phyloP scores from a whole-genome alignment of 2,329 filamentous ascomycete genomes.

The Exophiala mesophila region DNA sequence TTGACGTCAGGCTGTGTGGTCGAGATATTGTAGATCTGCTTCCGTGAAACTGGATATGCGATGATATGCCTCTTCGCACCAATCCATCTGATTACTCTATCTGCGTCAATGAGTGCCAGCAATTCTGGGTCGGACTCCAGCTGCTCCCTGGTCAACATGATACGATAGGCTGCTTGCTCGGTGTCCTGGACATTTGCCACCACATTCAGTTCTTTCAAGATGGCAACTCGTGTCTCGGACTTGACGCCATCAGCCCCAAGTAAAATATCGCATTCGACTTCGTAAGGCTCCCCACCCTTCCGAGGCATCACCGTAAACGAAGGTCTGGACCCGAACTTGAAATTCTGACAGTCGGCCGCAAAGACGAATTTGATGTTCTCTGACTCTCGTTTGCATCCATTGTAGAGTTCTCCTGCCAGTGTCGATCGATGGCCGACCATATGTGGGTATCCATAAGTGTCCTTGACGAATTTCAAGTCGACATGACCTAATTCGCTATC shows the following conservation, averaged over 20 bases:
- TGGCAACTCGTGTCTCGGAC: constrained; percentile 41
- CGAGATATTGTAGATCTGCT: constrained; percentile 63
- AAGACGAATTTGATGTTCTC: constrained; percentile 65
- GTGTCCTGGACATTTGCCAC: constrained; percentile 44
- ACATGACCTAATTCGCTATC: constrained; percentile 68
- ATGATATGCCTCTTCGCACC: constrained; percentile 64
- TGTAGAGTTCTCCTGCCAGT: constrained; percentile 63
- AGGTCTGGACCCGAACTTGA: constrained; percentile 58
- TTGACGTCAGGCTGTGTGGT: constrained; percentile 58
- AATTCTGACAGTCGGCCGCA: constrained; percentile 49
- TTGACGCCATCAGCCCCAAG: constrained; percentile 54
- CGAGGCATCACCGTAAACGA: constrained; percentile 57
- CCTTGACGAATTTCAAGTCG: constrained; percentile 60
- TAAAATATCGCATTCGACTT: constrained; percentile 48
- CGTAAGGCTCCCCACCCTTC: constrained; percentile 48
- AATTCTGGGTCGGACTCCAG: constrained; percentile 48
- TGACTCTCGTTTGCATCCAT: constrained; percentile 60
- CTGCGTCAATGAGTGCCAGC: constrained; percentile 51
- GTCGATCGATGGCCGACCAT: constrained; percentile 74
- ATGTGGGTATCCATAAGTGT: constrained; percentile 69
- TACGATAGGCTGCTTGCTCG: constrained; percentile 51
- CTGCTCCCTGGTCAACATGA: constrained; percentile 47
- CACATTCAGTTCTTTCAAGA: constrained; percentile 37
- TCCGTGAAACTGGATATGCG: constrained; percentile 59
- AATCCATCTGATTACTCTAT: constrained; percentile 59